Evolutionary conservation across 208 protist species (phyloP), one percentile per base, ranked within the genome.

Genomic region (Leishmania mexicana): DNA sequence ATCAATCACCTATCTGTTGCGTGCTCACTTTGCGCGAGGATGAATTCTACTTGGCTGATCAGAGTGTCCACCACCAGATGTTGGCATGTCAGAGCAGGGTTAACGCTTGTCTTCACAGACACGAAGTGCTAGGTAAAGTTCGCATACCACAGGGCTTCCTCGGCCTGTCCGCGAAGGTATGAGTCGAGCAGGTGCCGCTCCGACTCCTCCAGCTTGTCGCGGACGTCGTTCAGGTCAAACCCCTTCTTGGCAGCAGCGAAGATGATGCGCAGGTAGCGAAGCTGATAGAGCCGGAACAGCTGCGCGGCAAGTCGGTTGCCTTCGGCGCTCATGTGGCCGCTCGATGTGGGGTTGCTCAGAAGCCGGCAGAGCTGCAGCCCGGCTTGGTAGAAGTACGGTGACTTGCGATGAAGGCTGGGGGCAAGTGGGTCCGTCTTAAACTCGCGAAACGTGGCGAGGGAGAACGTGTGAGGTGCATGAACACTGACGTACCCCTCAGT

Each of bases 361-460:
- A 94, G 89, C 13, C 81, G 81, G 72, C 86, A 91, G 38, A 94
- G 78, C 42, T 73, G 53, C 74, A 96, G 84, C 4, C 93, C 93
- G 15, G 84, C 82, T 64, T 94, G 88, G 81, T 93, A 94, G 80
- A 90, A 96, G 81, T 91, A 90, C 17, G 93, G 91, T 10, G 91
- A 95, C 80, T 92, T 93, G 54, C 58, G 83, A 53, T 84, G 68
- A 40, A 96, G 85, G 85, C 82, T 96, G 1, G 89, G 88, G 2
- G 91, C 91, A 24, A 95, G 83, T 11, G 93, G 83, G 67, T 96
- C 91, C 62, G 88, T 96, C 74, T 94, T 94, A 73, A 96, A 96
- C 83, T 96, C 91, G 53, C 90, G 88, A 81, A 96, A 96, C 19
- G 89, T 89, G 70, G 82, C 62, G 40, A 91, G 88, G n/a, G 84